Base-by-base conservation (phyloP, 2,329 filamentous ascomycete genomes). In the Fusarium fujikuroi region DNA sequence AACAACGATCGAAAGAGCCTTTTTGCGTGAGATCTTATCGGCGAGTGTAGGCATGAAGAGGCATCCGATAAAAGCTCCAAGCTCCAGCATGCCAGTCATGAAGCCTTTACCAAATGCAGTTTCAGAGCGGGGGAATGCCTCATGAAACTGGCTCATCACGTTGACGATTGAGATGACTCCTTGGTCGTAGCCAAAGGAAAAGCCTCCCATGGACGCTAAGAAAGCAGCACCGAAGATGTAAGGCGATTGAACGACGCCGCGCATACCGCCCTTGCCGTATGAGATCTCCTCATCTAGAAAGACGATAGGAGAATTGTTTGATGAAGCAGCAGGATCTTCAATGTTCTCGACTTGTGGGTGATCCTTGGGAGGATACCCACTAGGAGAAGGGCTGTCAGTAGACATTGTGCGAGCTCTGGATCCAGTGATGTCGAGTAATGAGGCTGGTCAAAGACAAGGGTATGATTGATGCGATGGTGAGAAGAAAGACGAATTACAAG, bases 1-100 rank as follows among this genome's bases (percentile, higher is more conserved):
- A 6, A 76, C 78, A 19, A 76, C 76, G 23, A 76, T 63, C 50
- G 78, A 75, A 42, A 78, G 75, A 37, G 71, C 76, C 36, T 70
- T 57, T 36, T 78, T 79, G 40, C 77, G 63, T 2, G 76, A 78
- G 23, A 73, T 76, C 3, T 68, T 73, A 42, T 78, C 78, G 1
- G 75, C 76, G 4, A 75, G 19, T 25, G 57, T 52, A 61, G 76
- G 43, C 75, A 77, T 63, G 63, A 72, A 47, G 69, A 70, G 59
- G 58, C 77, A 30, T 63, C 77, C 86, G 21, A 88, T 81, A 1
- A 86, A 87, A 1, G 87, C 88, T 46, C 88, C 84, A 18, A 88
- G 78, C 70, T 88, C 86, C 60, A 86, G 82, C 70, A 88, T 85
- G 8, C 79, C 81, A 7, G 83, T 81, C 47, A 71, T 79, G 7